Evolutionary conservation across 768 basidiomycete species (phyloP), one percentile per base, ranked within the genome.

Genomic region (Xerocomellus intermedius): DNA sequence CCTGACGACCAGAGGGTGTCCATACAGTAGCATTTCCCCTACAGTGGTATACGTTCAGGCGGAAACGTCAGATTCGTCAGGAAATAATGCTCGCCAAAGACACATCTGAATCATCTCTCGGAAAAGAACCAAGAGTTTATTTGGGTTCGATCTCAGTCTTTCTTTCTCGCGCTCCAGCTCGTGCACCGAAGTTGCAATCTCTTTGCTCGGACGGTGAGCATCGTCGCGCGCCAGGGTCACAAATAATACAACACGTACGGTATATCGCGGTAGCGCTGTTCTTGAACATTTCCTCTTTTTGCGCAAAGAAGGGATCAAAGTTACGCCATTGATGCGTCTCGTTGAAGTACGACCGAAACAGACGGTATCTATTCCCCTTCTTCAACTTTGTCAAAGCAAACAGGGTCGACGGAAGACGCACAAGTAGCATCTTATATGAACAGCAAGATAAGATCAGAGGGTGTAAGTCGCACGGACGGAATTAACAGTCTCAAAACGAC

Each of bases 11-110:
- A 50, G n/a, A 47, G 42, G 36, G 35, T n/a, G n/a, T 33, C 16
- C 67, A 77, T 58, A 91, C 91, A 24, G 94, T 97, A 14, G 94
- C 94, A 68, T 98, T 98, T 42, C 95, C 95, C 94, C 93, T 95
- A 28, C 16, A 39, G 24, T 14, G 3, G 9, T 5, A 49, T 10
- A 32, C 13, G 19, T 62, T 62, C 32, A 66, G 50, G 9, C 10
- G 5, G 2, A 50, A 19, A 30, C 4, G 7, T 50, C 33, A 47
- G 24, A 39, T 33, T 37, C 7, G 12, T 22, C 39, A 14, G 24
- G 19, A 37, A 13, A 47, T 4, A 42, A 43, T 36, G 37, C 54
- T 45, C 26, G 48, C 91, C 92, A 94, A 24, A 94, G 79, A 70
- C 89, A 90, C 83, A 94, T 92, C 65, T 94, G 90, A 8, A 91